phyloP scores from a whole-genome alignment of 208 protist species.

The Strigomonas culicis region DNA sequence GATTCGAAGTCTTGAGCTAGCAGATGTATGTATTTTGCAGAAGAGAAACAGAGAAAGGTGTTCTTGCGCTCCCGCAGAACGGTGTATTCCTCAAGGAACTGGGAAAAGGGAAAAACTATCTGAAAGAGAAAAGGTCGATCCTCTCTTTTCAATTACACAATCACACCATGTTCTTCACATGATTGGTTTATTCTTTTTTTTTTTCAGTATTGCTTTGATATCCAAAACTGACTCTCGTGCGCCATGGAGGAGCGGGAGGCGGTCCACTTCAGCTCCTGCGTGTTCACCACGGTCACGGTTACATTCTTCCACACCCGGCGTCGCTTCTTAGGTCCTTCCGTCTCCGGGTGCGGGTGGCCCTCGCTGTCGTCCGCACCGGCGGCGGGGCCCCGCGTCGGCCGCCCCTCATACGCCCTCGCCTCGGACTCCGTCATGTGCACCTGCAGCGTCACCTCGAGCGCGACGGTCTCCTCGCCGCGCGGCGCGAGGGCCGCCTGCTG shows the following conservation, averaged over 20 bases:
- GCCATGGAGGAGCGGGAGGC: background rate
- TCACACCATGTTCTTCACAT: background rate
- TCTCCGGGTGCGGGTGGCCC: too few relatives aligned
- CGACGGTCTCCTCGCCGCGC: background rate
- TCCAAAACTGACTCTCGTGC: background rate
- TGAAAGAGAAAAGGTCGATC: background rate
- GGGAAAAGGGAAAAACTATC: background rate
- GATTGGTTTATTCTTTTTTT: background rate
- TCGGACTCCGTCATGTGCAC: background rate
- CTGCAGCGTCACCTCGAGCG: background rate
- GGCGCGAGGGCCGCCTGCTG: background rate
- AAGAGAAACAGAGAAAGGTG: conserved; percentile 6
- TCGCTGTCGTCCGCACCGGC: too few relatives aligned
- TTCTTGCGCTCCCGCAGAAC: too few relatives aligned
- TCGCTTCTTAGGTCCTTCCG: background rate
- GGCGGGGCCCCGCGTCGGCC: too few relatives aligned
- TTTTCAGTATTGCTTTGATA: background rate
- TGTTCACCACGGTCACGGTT: conserved; percentile 15
- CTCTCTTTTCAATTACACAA: background rate
- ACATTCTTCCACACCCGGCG: background rate
- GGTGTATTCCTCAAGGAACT: background rate
- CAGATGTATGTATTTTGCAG: background rate
- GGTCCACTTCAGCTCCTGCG: conserved; percentile 21
- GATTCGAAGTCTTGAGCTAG: too few relatives aligned
- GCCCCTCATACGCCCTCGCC: background rate